Conservation (phyloP, 176 grass and related monocot species). For the Raddia distichophylla region DNA sequence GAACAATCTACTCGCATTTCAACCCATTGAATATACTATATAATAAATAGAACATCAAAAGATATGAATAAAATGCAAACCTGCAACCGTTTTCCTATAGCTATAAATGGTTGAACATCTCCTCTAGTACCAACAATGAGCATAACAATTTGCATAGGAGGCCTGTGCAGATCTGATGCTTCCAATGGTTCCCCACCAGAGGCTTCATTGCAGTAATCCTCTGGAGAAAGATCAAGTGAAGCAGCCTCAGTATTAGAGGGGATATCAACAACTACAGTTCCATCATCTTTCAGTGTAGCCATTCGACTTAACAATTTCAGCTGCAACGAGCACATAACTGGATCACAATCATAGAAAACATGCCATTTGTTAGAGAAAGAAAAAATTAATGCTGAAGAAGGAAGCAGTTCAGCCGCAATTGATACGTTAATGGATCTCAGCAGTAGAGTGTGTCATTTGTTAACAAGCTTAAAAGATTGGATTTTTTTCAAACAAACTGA, state of each 20-base stretch:
- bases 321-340: constrained; percentile 37
- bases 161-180: constrained; percentile 47
- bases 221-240: constrained; percentile 45
- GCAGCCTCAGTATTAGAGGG: constrained; percentile 54
- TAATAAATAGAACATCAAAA: constrained; percentile 24
- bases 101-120: constrained; percentile 87
- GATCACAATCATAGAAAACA: neutral
- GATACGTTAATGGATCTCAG: neutral
- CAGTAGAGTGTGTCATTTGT: neutral
- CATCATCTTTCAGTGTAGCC: constrained; percentile 82
- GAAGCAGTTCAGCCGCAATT: constrained; percentile 56
- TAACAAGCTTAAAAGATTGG: neutral
- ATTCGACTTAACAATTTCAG: constrained; percentile 77
- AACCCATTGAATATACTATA: neutral
- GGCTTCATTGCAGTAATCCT: constrained; percentile 39
- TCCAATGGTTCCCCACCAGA: constrained; percentile 47
- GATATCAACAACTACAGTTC: constrained; percentile 75
- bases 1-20: neutral
- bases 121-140: constrained; percentile 86
- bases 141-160: constrained; percentile 77
- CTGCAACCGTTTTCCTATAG: constrained; percentile 86
- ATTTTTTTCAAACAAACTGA: neutral
- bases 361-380: neutral
- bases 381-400: neutral
- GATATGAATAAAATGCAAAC: constrained; percentile 36